Base-by-base conservation (phyloP, 1,284 basidiomycete genomes). In the Trametes polyzona region DNA sequence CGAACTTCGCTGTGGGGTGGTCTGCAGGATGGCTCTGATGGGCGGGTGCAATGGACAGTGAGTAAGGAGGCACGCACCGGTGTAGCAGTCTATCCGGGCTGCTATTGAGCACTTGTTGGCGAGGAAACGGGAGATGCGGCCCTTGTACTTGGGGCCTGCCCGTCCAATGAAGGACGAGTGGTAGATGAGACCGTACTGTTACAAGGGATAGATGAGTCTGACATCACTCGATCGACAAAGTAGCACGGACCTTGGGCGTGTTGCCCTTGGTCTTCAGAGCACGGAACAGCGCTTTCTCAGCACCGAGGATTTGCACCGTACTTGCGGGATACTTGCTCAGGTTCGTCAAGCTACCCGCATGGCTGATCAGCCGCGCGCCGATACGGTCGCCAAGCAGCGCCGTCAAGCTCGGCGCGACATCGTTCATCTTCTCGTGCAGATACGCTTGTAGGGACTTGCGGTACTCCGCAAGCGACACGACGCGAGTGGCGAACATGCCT, bases 91-190 rank as follows among this genome's bases (percentile, higher is more conserved):
- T 77, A 99, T 99, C 59, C 97, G 83, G 44, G 93, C 92, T 7
- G 97, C 97, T 69, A 99, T 99, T 55, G 95, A 96, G 74, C 95
- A 97, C 78, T 99, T 99, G 84, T 99, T 99, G 47, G 96, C 97
- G 32, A 99, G 82, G 85, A 97, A 98, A 37, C 96, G 89, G 11
- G 95, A 97, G 74, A 98, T 98, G 59, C 97, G 90, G 33, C 96
- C 96, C 83, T 99, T 99, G 83, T 95, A 90, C 77, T 97, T 97
- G 54, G 95, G 83, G 16, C 90, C 93, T 3, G 97, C 96, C 50
- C 96, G 90, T 21, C 95, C 95, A 70, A 99, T 99, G 80, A 96
- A 98, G 17, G 93, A 86, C 16, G 93, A 95, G 76, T 96, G 93
- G 75, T 95, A 96, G 67, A 97, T 83, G 44, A 96, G 84, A 70